These are phyloP conservation scores for Strobilomyces confusus DNA, from an alignment of 768 basidiomycete genomes.

Conservation along the genomic window DNA sequence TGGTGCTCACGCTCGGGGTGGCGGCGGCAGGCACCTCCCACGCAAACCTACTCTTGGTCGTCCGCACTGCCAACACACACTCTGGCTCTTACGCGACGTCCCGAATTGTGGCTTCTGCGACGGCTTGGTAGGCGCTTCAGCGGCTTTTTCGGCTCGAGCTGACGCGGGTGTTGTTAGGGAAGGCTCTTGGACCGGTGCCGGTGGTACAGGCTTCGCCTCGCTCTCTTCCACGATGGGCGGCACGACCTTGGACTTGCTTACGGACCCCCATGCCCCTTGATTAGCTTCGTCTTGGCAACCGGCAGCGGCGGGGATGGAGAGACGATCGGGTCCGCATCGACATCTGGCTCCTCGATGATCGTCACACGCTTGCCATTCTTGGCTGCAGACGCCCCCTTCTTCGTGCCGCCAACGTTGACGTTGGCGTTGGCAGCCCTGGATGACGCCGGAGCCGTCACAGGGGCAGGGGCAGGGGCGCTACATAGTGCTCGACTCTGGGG, in stretches of 20 bases:
- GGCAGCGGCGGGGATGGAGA: constrained; percentile 4
- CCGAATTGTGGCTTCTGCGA: constrained; percentile 18
- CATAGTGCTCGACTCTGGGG: no score
- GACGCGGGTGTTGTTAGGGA: background rate
- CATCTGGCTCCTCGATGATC: constrained; percentile 25
- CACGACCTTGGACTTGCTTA: constrained; percentile 21
- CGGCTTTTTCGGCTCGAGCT: constrained; percentile 14
- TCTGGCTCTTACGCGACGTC: constrained; percentile 13
- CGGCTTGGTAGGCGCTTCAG: constrained; percentile 1
- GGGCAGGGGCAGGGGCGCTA: background rate
- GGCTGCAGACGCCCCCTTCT: constrained; percentile 5
- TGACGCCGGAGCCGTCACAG: background rate
- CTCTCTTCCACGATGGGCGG: constrained; percentile 13
- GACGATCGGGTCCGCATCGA: constrained; percentile 22
- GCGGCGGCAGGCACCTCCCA: constrained; percentile 10
- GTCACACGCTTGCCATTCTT: constrained; percentile 29
- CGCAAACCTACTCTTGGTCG: constrained; percentile 15
- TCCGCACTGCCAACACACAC: constrained; percentile 5
- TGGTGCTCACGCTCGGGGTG: background rate
- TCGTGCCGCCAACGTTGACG: constrained; percentile 1
- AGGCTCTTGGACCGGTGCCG: background rate
- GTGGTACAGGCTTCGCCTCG: constrained; percentile 6
- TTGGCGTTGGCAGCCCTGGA: constrained; percentile 3
- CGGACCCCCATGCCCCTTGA: constrained; percentile 20
- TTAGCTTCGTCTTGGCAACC: constrained; percentile 8